These are phyloP conservation scores for Ustilago esculenta DNA, from an alignment of 1,284 basidiomycete species.

Conservation along the genomic window DNA sequence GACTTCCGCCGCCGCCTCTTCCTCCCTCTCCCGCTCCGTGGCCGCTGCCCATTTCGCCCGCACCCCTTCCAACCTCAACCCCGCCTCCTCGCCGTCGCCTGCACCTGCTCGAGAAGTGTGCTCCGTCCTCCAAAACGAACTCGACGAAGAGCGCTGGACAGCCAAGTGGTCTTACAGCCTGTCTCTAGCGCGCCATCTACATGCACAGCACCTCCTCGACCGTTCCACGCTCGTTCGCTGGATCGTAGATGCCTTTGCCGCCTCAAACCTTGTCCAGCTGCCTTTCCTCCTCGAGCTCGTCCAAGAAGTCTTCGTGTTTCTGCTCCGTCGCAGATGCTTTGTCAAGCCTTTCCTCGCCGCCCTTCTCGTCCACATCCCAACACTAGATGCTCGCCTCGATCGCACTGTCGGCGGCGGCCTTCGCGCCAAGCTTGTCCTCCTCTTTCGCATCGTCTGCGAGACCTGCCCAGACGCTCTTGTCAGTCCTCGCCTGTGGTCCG, in stretches of 20 bases:
- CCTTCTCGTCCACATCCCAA: conserved; percentile 22
- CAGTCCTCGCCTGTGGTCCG: conserved; percentile 71
- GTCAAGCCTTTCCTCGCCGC: conserved; percentile 28
- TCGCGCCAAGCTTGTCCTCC: conserved; percentile 28
- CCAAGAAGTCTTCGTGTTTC: conserved; percentile 36
- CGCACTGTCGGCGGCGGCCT: conserved; percentile 17
- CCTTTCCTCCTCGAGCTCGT: conserved; percentile 44
- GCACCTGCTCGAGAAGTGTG: conserved; percentile 23
- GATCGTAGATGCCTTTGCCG: conserved; percentile 80
- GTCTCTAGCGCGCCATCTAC: conserved; percentile 75
- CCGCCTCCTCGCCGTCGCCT: conserved; percentile 11
- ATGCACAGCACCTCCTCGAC: conserved; percentile 83
- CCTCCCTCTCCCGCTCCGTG: conserved; percentile 24
- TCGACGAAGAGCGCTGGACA: conserved; percentile 79
- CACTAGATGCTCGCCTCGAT: conserved; percentile 25
- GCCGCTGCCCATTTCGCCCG: conserved; percentile 23
- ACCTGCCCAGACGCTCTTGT: conserved; percentile 75
- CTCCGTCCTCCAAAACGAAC: conserved; percentile 68
- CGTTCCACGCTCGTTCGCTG: conserved; percentile 81
- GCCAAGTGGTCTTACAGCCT: conserved; percentile 81
- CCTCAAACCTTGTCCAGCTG: conserved; percentile 42
- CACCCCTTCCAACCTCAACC: conserved; percentile 17
- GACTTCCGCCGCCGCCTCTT: conserved; percentile 14
- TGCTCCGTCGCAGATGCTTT: conserved; percentile 36
- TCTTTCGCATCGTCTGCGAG: conserved; percentile 38